Evolutionary conservation across 148 eudicot genomes (phyloP).

Genomic region (Euryodendron excelsum): DNA sequence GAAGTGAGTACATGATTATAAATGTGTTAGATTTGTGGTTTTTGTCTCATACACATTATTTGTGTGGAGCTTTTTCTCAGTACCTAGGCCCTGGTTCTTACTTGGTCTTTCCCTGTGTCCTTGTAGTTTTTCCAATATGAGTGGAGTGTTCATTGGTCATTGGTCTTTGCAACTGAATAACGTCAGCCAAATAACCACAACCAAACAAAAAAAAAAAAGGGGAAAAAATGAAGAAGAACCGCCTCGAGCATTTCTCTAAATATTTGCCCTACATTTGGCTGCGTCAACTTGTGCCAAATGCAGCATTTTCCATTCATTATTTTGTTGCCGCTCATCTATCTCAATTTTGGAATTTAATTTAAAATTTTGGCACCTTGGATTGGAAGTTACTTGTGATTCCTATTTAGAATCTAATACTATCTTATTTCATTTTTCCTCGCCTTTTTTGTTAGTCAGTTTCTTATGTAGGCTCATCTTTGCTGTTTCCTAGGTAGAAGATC

Average conservation of each 20-base stretch:
- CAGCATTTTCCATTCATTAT: neutral
- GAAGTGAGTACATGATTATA: too few species aligned
- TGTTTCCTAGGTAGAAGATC: slow-evolving; percentile 43
- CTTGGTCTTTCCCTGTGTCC: neutral
- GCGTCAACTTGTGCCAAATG: neutral
- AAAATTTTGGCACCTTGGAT: neutral
- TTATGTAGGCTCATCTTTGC: slow-evolving; percentile 10
- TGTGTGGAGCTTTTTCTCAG: too few species aligned
- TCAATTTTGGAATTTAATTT: neutral
- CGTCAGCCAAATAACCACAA: too few species aligned
- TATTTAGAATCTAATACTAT: neutral
- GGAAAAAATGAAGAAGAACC: neutral
- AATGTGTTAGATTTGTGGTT: too few species aligned
- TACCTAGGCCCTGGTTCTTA: neutral
- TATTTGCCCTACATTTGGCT: neutral
- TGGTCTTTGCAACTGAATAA: too few species aligned
- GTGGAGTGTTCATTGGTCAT: neutral
- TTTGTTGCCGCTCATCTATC: neutral
- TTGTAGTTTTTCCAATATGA: neutral
- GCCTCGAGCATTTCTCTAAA: neutral
- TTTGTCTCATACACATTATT: too few species aligned
- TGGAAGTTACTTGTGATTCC: neutral
- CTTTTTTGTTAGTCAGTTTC: neutral
- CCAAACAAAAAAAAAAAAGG: too few species aligned
- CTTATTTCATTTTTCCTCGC: neutral